phyloP scores from a whole-genome alignment of 768 basidiomycete species.

The Filobasidium floriforme region DNA sequence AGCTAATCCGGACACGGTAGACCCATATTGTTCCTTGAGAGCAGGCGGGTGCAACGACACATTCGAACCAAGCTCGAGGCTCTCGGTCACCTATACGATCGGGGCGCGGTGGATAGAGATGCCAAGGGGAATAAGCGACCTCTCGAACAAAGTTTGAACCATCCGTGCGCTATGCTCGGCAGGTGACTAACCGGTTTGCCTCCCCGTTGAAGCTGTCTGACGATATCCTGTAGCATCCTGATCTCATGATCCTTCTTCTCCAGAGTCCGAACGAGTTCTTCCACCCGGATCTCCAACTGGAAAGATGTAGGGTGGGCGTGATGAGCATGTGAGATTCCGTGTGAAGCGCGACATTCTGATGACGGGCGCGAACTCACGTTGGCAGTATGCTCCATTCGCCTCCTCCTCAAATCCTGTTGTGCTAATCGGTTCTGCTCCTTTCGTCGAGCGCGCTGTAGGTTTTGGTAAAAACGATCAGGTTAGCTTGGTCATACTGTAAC shows the following conservation, averaged over 20 bases:
- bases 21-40: no score
- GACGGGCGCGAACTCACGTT: background rate
- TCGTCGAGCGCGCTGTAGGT: background rate
- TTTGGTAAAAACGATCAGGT: background rate
- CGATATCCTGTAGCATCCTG: slow-evolving; percentile 6
- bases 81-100: no score
- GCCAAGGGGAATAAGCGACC: background rate
- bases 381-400: slow-evolving; percentile 6
- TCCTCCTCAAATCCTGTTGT: slow-evolving; percentile 11
- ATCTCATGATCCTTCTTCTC: slow-evolving; percentile 4
- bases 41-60: no score
- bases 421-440: slow-evolving; percentile 13
- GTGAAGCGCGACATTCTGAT: background rate
- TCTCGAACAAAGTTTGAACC: background rate
- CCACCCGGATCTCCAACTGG: background rate
- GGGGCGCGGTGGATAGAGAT: no score
- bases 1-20: no score
- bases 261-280: background rate
- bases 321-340: background rate
- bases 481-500: background rate
- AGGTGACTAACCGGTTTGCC: background rate
- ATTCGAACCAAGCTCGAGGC: no score
- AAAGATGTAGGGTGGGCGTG: background rate
- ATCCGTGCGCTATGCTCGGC: background rate
- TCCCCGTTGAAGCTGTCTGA: background rate